Evolutionary conservation across 177 flowering plant species (phyloP).

Genomic region (Vitis hybrid): DNA sequence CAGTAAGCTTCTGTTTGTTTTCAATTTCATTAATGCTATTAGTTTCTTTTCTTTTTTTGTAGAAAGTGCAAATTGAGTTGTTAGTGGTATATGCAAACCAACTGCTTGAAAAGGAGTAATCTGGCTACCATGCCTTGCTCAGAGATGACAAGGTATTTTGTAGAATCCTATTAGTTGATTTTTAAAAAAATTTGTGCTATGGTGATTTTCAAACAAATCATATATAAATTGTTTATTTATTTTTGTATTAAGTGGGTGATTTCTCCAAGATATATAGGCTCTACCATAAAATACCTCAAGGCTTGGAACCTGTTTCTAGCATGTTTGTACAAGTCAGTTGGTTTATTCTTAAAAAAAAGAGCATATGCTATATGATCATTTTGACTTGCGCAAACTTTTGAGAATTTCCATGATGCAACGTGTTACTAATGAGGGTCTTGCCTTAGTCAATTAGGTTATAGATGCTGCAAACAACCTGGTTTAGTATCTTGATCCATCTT

Average conservation of each 20-base stretch:
- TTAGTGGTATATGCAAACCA: slow-evolving; percentile 31
- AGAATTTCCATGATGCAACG: slow-evolving; percentile 20
- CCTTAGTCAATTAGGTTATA: slow-evolving; percentile 35
- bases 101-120: slow-evolving; percentile 55
- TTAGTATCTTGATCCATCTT: too few species aligned
- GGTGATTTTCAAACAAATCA: background rate
- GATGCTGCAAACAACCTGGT: slow-evolving; percentile 35
- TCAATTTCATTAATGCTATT: background rate
- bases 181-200: too few species aligned
- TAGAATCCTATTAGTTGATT: too few species aligned
- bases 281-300: slow-evolving; percentile 21
- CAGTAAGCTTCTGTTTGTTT: too few species aligned
- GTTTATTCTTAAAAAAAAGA: background rate
- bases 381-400: too few species aligned
- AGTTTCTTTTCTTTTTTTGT: background rate
- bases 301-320: slow-evolving; percentile 32
- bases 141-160: slow-evolving; percentile 34
- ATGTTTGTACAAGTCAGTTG: slow-evolving; percentile 31
- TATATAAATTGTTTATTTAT: background rate
- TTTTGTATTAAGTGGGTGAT: slow-evolving; percentile 24
- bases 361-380: background rate
- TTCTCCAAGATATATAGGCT: slow-evolving; percentile 31
- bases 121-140: slow-evolving; percentile 49
- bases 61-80: slow-evolving; percentile 39
- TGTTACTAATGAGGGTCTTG: slow-evolving; percentile 27